These are phyloP conservation scores for Hordeum marinum DNA, from an alignment of 176 grass and related monocot genomes.

Conservation along the genomic window DNA sequence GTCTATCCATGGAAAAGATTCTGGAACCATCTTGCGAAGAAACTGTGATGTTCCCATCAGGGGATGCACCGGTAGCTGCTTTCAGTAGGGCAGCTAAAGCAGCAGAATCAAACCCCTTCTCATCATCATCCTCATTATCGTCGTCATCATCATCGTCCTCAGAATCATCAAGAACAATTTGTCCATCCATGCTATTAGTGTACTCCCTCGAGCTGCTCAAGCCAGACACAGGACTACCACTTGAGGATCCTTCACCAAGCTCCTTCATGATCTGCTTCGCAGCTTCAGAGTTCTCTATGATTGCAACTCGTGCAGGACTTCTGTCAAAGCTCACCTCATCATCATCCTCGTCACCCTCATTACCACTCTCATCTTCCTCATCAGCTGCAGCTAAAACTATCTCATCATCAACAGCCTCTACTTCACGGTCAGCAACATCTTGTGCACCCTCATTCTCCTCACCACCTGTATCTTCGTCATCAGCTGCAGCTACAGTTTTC, in stretches of 20 bases:
- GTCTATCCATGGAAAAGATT: slow-evolving; percentile 64
- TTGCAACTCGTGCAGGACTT: slow-evolving; percentile 50
- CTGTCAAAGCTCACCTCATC: slow-evolving; percentile 34
- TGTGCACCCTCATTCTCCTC: slow-evolving; percentile 7
- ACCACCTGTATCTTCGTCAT: slow-evolving; percentile 8
- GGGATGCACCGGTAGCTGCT: slow-evolving; percentile 50
- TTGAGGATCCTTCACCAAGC: slow-evolving; percentile 53
- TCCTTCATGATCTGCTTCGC: slow-evolving; percentile 59
- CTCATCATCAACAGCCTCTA: slow-evolving; percentile 21
- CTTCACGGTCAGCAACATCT: neutral
- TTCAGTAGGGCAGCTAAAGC: slow-evolving; percentile 66
- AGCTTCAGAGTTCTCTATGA: slow-evolving; percentile 49
- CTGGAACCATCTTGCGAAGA: slow-evolving; percentile 55
- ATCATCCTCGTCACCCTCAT: slow-evolving; percentile 50
- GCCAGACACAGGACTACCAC: slow-evolving; percentile 31
- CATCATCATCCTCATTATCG: slow-evolving; percentile 56
- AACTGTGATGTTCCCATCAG: slow-evolving; percentile 48
- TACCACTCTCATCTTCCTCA: slow-evolving; percentile 25
- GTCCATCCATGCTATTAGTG: slow-evolving; percentile 46
- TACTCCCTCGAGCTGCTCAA: slow-evolving; percentile 43
- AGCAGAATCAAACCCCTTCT: slow-evolving; percentile 64
- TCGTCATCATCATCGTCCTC: slow-evolving; percentile 69
- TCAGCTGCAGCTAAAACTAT: slow-evolving; percentile 13
- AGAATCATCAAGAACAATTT: slow-evolving; percentile 59
- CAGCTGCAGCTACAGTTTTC: slow-evolving; percentile 19